Base-by-base conservation (phyloP, 345 rosid genomes). In the Eucalyptus dawsonii region DNA sequence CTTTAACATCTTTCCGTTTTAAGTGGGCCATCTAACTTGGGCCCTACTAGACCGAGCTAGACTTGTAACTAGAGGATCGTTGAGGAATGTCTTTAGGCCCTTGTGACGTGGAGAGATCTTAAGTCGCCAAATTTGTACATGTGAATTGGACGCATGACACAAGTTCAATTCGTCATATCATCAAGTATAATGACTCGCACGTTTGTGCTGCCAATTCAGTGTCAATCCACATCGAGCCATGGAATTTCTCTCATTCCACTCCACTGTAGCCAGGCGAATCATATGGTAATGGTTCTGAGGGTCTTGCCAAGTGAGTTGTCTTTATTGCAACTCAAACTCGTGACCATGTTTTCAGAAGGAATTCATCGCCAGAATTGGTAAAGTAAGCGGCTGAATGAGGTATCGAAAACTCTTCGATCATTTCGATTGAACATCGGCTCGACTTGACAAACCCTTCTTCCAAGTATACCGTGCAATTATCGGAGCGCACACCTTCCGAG, bases 61-160 rank as follows among this genome's bases (percentile, higher is more conserved):
- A 37, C 47, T 21, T 19, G 24, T 37, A 37, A 37, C 14, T 19
- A 6, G 24, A 76, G 37, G 47, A 7, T 76, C 8, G 14, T 11
- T 0, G 9, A 37, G 27, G 27, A 76, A 76, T 76, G 47, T 21
- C 47, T 76, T 19, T 40, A 21, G 45, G 83, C 3, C 47, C 5
- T 21, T 76, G 27, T 21, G 3, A 37, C 2, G 0, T 11, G 83
- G 8, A 1, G 15, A 37, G 45, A 76, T 21, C 45, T 10, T 7
- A 24, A 11, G 5, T 76, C 9, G 29, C 1, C 85, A 40, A 76
- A 21, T 76, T 21, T 21, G 15, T 40, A 11, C 27, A 76, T 40
- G 14, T 1, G 2, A 2, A 37, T 37, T 72, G 4, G 25, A 76
- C 1, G 14, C 25, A 34, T 0, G 45, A 17, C 11, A 37, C 14